These are phyloP conservation scores for Leccinum fuscescens DNA, from an alignment of 1,284 basidiomycete species.

Conservation along the genomic window DNA sequence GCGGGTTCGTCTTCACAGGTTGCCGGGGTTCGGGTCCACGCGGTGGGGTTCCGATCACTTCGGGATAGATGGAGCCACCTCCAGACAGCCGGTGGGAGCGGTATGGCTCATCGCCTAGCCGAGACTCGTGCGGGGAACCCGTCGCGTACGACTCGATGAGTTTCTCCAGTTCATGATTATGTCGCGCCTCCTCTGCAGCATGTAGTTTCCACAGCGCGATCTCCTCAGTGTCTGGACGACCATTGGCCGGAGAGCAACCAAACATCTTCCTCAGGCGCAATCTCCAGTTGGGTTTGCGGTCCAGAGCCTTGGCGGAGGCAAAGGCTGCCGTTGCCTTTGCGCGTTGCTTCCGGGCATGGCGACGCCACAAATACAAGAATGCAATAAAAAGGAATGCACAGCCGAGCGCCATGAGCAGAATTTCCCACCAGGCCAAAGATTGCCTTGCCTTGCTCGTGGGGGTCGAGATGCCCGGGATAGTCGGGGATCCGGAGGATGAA, in stretches of 20 bases:
- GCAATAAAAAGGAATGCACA: constrained; percentile 74
- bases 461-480: constrained; percentile 55
- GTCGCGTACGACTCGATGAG: constrained; percentile 50
- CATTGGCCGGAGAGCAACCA: constrained; percentile 41
- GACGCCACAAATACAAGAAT: constrained; percentile 64
- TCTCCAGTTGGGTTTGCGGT: constrained; percentile 50
- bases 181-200: constrained; percentile 49
- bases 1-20: constrained; percentile 52
- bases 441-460: constrained; percentile 33
- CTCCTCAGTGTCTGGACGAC: constrained; percentile 36
- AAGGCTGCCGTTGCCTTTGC: constrained; percentile 63
- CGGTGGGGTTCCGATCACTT: constrained; percentile 60
- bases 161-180: constrained; percentile 49
- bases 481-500: constrained; percentile 42
- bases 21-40: constrained; percentile 63
- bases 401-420: constrained; percentile 76
- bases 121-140: constrained; percentile 33
- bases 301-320: constrained; percentile 56
- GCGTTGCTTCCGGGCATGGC: constrained; percentile 63
- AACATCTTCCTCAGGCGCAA: constrained; percentile 54
- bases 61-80: constrained; percentile 62
- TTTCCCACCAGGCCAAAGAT: constrained; percentile 73
- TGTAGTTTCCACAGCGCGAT: constrained; percentile 44
- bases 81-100: constrained; percentile 41
- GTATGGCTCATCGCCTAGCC: constrained; percentile 22